These are phyloP conservation scores for Paxillus ammoniavirescens DNA, from an alignment of 768 basidiomycete species.

Conservation along the genomic window DNA sequence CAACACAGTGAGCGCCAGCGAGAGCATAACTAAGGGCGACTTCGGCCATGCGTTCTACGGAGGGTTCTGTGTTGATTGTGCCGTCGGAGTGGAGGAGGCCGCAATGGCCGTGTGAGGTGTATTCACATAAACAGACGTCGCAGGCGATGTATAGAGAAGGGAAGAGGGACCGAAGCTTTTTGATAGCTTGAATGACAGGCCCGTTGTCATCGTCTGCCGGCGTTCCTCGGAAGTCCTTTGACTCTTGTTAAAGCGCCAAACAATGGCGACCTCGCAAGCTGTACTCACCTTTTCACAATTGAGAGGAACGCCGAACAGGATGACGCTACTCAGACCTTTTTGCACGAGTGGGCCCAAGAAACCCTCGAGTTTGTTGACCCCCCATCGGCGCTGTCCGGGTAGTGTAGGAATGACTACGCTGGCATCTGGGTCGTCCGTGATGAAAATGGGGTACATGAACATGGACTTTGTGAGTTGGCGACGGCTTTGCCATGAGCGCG, in stretches of 20 bases:
- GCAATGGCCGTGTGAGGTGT: constrained; percentile 98
- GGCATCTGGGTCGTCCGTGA: constrained; percentile 91
- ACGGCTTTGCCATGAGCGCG: constrained; percentile 84
- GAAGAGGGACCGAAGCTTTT: constrained; percentile 70
- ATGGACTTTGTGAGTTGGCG: constrained; percentile 83
- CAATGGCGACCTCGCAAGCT: not conserved
- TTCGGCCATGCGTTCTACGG: constrained; percentile 85
- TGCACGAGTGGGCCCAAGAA: constrained; percentile 86
- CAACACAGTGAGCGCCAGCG: constrained; percentile 97
- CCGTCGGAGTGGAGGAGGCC: constrained; percentile 75
- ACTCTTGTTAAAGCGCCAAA: not conserved
- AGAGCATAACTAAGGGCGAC: constrained; percentile 90
- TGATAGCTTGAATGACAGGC: constrained; percentile 93
- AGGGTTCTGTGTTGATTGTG: constrained; percentile 73
- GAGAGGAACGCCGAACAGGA: constrained; percentile 91
- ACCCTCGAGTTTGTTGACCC: constrained; percentile 84
- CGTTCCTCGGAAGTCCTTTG: constrained; percentile 75
- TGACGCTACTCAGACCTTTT: constrained; percentile 89
- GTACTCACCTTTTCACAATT: constrained; percentile 67
- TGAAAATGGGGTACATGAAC: constrained; percentile 99
- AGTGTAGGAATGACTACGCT: constrained; percentile 72
- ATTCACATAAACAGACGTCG: constrained; percentile 99
- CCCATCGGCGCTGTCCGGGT: constrained; percentile 92
- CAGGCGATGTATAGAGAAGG: constrained; percentile 86
- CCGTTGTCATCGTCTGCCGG: constrained; percentile 89